Evolutionary conservation across 106 monocot species (phyloP), one percentile per base, ranked within the genome.

Genomic region (Allium cepa): DNA sequence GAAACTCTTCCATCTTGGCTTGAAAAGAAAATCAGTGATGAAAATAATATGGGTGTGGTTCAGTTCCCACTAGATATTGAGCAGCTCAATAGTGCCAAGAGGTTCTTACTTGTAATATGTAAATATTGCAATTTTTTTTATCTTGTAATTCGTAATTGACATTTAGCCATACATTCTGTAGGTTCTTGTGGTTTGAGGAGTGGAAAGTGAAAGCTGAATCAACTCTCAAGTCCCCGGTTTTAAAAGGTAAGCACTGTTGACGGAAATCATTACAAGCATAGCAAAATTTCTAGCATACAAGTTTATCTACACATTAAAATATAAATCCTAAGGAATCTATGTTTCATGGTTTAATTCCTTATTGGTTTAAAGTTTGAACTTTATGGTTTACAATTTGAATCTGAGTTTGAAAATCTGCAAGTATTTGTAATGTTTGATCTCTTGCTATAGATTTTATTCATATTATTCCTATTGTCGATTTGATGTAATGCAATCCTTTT

Each of bases 1-100:
- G 73, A 75, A 18, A 75, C 79, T 49, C 50, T 76, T 70, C 77
- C 82, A 18, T 50, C 66, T 64, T 92, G 88, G 97, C 82, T 92
- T 75, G 84, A 97, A 13, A 65, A 82, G 67, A 82, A 88, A 69
- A 56, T 70, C 11, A 18, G 36, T 56, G 77, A 59, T 63, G 81
- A 81, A 56, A 58, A 49, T 11, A 65, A 77, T 68, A 26, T 57
- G 56, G 78, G 82, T 17, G 53, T 69, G 10, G 26, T 78, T 15
- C 75, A 79, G 7, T 79, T 82, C 76, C 85, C 90, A 11, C 15
- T 81, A 7, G 80, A 86, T 72, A 56, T 80, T 49, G 60, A 18
- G 66, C 72, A 82, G 22, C 78, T 80, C 18, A 69, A 67, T 7
- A 51, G 60, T 62, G 70, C 58, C 50, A 79, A 87, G 61, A 88